Base-by-base conservation (phyloP, 169 alveolate genomes). In the Plasmodium reichenowi region DNA sequence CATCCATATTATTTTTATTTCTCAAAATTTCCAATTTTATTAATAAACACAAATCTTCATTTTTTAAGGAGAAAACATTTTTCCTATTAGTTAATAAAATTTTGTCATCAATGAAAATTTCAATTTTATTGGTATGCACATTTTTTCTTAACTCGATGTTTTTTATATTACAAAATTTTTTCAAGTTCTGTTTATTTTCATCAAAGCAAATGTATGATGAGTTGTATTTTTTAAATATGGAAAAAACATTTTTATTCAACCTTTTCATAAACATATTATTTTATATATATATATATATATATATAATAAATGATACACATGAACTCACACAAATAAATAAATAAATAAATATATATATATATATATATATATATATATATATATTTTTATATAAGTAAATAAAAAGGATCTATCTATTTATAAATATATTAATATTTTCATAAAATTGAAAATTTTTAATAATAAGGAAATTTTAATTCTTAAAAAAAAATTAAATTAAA, bases 51-150 rank as follows among this genome's bases (percentile, higher is more conserved):
- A 83, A 62, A 12, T 83, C 91, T 8, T 52, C 29, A 13, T 62
- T 83, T 22, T 83, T 32, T 20, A 83, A 38, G 17, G 91, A 29
- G 22, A 83, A 72, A 13, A 68, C 85, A 26, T 83, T 83, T 47
- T 43, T 54, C 20, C 72, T 50, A 24, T 83, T 83, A 9, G 91
- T 83, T 56, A 83, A 54, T 62, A 83, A 83, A 13, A 54, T 52
- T 68, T 32, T 67, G 22, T 62, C 85, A 72, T 83, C 91, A 12
- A 83, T 56, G 32, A 68, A 67, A 26, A 83, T 83, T 83, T 83
- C 91, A 22, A 58, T 38, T 38, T 83, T 83, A 22, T 72, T 72
- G 10, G 71, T 83, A 52, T 29, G 17, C 6, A 12, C 48, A 47
- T 83, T 83, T 68, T 68, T 68, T 48, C 38, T 22, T 47, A 83